Conservation (phyloP, 169 alveolate species). For the Plasmodium gonderi region DNA sequence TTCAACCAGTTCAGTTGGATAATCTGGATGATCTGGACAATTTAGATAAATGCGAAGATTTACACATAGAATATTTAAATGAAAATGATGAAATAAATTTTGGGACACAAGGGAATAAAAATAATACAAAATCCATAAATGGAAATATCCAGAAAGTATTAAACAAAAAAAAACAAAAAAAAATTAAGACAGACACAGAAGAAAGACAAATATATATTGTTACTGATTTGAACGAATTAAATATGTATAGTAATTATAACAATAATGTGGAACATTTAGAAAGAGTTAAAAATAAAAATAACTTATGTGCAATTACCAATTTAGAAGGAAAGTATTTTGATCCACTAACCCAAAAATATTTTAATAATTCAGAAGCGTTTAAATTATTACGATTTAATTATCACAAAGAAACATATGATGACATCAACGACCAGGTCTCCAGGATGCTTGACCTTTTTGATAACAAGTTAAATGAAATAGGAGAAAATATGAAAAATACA, state of each 20-base stretch:
- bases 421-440: conserved; percentile 22
- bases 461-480: conserved; percentile 40
- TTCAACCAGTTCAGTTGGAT: not conserved
- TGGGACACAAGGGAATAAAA: conserved; percentile 6
- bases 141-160: not conserved
- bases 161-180: not conserved
- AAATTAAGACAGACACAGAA: not conserved
- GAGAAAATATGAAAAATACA: conserved; percentile 6
- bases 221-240: conserved; percentile 34
- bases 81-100: conserved; percentile 48
- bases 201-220: conserved; percentile 59
- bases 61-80: conserved; percentile 64
- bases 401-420: conserved; percentile 33
- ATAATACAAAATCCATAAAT: not conserved
- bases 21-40: conserved; percentile 17
- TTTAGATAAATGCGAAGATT: conserved; percentile 65
- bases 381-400: conserved; percentile 37
- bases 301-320: conserved; percentile 65
- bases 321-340: conserved; percentile 74
- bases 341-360: conserved; percentile 70
- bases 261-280: conserved; percentile 35
- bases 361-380: conserved; percentile 47
- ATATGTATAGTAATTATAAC: conserved; percentile 69
- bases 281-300: conserved; percentile 34
- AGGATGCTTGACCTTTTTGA: conserved; percentile 14